Base-by-base conservation (phyloP, 495 filamentous ascomycete species). In the Podospora pseudocomata region DNA sequence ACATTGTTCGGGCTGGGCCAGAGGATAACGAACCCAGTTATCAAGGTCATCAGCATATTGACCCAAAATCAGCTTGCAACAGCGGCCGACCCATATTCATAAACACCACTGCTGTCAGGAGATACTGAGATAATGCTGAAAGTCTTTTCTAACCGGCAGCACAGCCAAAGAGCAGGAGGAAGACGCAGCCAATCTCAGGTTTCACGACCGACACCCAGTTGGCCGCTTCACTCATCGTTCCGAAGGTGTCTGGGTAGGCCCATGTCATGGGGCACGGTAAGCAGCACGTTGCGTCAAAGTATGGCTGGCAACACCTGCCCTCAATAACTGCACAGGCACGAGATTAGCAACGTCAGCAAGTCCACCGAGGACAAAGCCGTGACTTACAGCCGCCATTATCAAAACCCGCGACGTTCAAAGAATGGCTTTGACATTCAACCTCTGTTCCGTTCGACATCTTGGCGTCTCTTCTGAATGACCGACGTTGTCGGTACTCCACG, bases 61-160 rank as follows among this genome's bases (percentile, higher is more conserved):
- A 5, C 55, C 3, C 13, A 28, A 32, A 27, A 19, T 28, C 19
- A 59, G 11, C 62, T 2, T 62, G 60, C 55, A 9, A 16, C 7
- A 16, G 39, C 4, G 16, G 32, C 39, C 18, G n/a, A 82, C 89
- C 78, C 81, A 94, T 92, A 77, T 91, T 87, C 85, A 97, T 90
- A 64, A 92, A 83, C 62, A 89, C 81, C 44, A 91, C 85, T 6
- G 86, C 91, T 65, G 91, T 76, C 97, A 84, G 75, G 91, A 92
- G 62, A 97, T 89, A 73, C 91, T 97, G 59, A 98, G 79, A 73
- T 98, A 98, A 76, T 98, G 95, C 64, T 93, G 73, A 92, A 87
- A 19, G 96, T 97, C 81, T 89, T 92, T 77, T 95, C 92, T n/a
- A n/a, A 91, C 86, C 1, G 96, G 92, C 60, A 99, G 84, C 16